Percentiles rank a stretch among this genome's conserved stretches.
These are phyloP conservation scores for Grosmannia clavigera DNA, from an alignment of 2,329 filamentous ascomycete species.

Conservation along the genomic window DNA sequence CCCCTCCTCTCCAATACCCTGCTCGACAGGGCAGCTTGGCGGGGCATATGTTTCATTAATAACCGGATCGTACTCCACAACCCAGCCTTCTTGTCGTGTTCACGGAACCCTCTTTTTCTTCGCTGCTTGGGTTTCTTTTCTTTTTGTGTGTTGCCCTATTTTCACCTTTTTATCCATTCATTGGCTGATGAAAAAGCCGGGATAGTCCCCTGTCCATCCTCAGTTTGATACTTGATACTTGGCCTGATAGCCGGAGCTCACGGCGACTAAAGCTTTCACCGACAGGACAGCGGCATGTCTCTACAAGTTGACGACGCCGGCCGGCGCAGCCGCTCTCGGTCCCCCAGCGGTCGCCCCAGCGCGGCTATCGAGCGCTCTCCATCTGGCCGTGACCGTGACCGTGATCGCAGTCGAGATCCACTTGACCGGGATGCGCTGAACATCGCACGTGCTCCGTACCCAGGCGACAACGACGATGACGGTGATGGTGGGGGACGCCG, in stretches of 20 bases:
- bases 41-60: slow-evolving; percentile 1
- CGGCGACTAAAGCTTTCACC: not conserved
- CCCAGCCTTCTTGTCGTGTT: not conserved
- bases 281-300: slow-evolving; percentile 33
- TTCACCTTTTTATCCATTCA: not conserved
- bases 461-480: slow-evolving; percentile 22
- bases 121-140: not conserved
- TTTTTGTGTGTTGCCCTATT: not conserved
- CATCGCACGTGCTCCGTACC: slow-evolving; percentile 32
- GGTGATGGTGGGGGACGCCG: slow-evolving; percentile 19
- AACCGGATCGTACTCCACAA: not conserved
- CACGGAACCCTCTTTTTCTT: not conserved
- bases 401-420: slow-evolving; percentile 20
- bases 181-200: not conserved
- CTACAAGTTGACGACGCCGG: slow-evolving; percentile 33
- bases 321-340: slow-evolving; percentile 35
- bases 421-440: not conserved
- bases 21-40: not conserved
- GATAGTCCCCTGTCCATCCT: not conserved
- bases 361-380: slow-evolving; percentile 13
- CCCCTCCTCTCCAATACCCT: not conserved
- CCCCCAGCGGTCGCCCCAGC: slow-evolving; percentile 25
- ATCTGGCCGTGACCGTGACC: slow-evolving; percentile 17
- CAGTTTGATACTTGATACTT: not conserved
- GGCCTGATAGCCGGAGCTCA: not conserved